Base-by-base conservation (phyloP, 495 filamentous ascomycete genomes). In the Tuber brumale region DNA sequence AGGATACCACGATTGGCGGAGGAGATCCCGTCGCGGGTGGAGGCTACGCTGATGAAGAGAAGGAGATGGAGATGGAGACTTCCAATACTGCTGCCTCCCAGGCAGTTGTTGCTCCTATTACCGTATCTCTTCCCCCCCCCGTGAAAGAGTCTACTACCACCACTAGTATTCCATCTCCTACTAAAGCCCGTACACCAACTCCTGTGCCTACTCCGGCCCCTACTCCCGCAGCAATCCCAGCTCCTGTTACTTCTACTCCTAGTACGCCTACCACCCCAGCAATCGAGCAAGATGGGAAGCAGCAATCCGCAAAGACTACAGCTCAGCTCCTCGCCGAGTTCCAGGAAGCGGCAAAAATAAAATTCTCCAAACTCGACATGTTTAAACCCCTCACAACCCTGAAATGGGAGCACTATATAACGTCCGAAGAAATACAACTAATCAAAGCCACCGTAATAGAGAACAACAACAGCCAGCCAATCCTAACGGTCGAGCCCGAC, bases 361-460 rank as follows among this genome's bases (percentile, higher is more conserved):
- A 88, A 72, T 84, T 87, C 41, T 85, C 86, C 31, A 84, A 82
- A 18, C 85, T 87, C 43, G 86, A 88, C 27, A 83, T 90, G 75
- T 89, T 90, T 82, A 89, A 89, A 71, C 87, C 88, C 31, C 77
- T 86, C 18, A 77, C 86, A 61, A 85, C 86, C 74, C 77, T 90
- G 74, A 85, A 83, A 74, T 85, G 86, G 76, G 87, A 88, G 31
- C 84, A 84, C 37, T 87, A 89, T 44, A 85, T 89, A 79, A 85
- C 81, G 37, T 70, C 85, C 14, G 84, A 86, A 42, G 86, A 89
- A 61, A 86, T 87, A n/a, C 77, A 74, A 72, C 77, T 74, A 37
- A 75, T 81, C 70, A 81, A 77, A 43, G 66, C 39, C 16, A 35
- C 44, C 27, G 35, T 66, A 66, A 35, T 16, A 41, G 43, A 45